Base-by-base conservation (phyloP, 352 stramenopile genomes). In the Phytopythium montanum region DNA sequence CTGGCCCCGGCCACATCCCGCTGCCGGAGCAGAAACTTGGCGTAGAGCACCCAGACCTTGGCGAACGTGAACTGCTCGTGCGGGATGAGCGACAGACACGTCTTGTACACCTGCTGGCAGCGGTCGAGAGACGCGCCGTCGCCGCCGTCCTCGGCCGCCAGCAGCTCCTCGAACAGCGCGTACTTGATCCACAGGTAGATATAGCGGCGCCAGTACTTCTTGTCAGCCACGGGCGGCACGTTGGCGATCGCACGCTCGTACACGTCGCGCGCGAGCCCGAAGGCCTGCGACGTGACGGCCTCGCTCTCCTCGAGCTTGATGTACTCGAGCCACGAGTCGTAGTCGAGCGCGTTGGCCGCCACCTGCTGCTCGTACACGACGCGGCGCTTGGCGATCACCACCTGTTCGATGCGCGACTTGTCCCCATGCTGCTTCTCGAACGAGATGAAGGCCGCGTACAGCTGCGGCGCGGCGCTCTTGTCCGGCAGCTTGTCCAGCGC, bases 181-280 rank as follows among this genome's bases (percentile, higher is more conserved):
- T 99, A 99, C 67, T 99, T 99, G 67, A 99, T 98, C 97, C 97
- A 99, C 23, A 99, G 72, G 69, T 98, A 99, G 60, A 99, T 98
- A 71, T 99, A 99, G 14, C 97, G 73, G 54, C 91, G 93, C 97
- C 97, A 99, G 78, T 97, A 98, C 50, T 94, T 84, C 72, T 99
- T 99, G 41, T 99, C 89, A 7, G 80, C 61, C n/a, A 94, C 76
- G 5, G 96, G 97, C 16, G 97, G 97, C 18, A 99, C 73, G 55
- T 98, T 96, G 14, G 87, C 76, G 48, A 99, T 93, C 14, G 96
- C 96, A 28, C 92, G 87, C 73, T 99, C 96, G 69, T 98, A 99
- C 7, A 98, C 92, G 53, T 98, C 96, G 46, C 97, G 82, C 7
- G 98, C 90, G 9, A 87, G 64, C 0, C 73, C 76, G 51, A 84